Evolutionary conservation across 257 asterid genomes (phyloP).

Genomic region (Scutellaria minor): DNA sequence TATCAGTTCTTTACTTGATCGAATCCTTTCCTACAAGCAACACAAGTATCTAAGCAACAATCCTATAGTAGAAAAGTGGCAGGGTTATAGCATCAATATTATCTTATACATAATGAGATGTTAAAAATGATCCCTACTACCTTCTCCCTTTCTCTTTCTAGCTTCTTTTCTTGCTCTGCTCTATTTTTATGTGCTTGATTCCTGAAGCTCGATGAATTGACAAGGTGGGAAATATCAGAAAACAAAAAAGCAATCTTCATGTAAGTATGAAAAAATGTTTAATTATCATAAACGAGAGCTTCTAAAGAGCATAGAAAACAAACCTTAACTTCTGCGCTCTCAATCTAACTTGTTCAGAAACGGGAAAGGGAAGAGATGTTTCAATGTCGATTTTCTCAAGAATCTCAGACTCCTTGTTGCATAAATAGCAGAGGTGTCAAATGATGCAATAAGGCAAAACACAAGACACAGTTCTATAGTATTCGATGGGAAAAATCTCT

Average conservation of each 20-base stretch:
- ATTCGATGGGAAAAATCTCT: not conserved
- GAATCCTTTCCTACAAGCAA: constrained; percentile 62
- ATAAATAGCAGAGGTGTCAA: constrained; percentile 29
- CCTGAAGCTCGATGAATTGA: constrained; percentile 42
- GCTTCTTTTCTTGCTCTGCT: constrained; percentile 57
- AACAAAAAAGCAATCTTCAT: not conserved
- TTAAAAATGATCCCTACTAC: constrained; percentile 34
- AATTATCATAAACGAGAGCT: not conserved
- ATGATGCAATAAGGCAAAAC: constrained; percentile 20
- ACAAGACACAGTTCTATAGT: not conserved
- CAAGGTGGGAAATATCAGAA: constrained; percentile 36
- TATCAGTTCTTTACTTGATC: constrained; percentile 54
- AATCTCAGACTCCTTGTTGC: constrained; percentile 42
- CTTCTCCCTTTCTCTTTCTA: constrained; percentile 69
- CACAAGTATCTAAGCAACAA: not conserved
- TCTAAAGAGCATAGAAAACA: constrained; percentile 27
- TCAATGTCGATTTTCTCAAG: constrained; percentile 52
- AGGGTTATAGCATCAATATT: not conserved
- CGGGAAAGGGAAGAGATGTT: constrained; percentile 38
- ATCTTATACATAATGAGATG: not conserved
- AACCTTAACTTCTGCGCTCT: constrained; percentile 68
- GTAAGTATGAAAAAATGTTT: not conserved
- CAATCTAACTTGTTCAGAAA: constrained; percentile 63
- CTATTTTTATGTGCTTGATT: constrained; percentile 46
- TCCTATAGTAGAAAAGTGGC: not conserved